Evolutionary conservation across 2,329 filamentous ascomycete species (phyloP).

Genomic region (Sclerotiophoma versabilis): DNA sequence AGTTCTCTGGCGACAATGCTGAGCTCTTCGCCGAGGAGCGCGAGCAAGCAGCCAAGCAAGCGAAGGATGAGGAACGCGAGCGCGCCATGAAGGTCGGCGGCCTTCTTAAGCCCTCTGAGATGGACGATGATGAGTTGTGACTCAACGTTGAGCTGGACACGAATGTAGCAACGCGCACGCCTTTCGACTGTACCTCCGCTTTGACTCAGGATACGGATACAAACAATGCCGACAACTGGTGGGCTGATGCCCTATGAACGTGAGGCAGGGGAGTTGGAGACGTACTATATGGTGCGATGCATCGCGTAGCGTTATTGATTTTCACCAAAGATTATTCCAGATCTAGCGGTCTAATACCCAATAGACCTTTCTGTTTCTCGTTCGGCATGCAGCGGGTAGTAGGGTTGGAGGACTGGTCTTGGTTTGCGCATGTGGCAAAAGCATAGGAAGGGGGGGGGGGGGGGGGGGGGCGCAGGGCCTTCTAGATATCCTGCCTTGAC

Average conservation of each 20-base stretch:
- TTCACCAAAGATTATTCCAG: neutral
- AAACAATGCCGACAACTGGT: constrained; percentile 53
- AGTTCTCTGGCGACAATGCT: constrained; percentile 94
- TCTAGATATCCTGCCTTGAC: constrained; percentile 31
- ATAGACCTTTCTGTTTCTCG: constrained; percentile 30
- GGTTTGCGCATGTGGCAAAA: constrained; percentile 33
- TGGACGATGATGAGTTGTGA: constrained; percentile 86
- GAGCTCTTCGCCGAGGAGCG: constrained; percentile 94
- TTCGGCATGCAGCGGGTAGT: constrained; percentile 25
- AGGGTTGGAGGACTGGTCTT: constrained; percentile 33
- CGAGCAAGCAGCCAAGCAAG: constrained; percentile 86
- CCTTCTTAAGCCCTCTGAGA: constrained; percentile 94
- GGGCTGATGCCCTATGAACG: constrained; percentile 15
- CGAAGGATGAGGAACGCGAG: constrained; percentile 87
- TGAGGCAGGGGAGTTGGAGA: neutral
- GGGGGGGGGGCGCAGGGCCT: constrained; percentile 28
- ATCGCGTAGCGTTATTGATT: constrained; percentile 18
- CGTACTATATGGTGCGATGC: constrained; percentile 19
- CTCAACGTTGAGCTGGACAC: constrained; percentile 59
- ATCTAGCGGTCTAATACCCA: constrained; percentile 34
- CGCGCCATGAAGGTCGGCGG: constrained; percentile 94
- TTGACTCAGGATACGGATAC: constrained; percentile 19
- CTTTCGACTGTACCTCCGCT: constrained; percentile 37
- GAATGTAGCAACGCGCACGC: constrained; percentile 47
- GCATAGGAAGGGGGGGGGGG: constrained; percentile 34